Evolutionary conservation across 805 yeast species (phyloP).

Genomic region (Saccharomycopsis sp.): DNA sequence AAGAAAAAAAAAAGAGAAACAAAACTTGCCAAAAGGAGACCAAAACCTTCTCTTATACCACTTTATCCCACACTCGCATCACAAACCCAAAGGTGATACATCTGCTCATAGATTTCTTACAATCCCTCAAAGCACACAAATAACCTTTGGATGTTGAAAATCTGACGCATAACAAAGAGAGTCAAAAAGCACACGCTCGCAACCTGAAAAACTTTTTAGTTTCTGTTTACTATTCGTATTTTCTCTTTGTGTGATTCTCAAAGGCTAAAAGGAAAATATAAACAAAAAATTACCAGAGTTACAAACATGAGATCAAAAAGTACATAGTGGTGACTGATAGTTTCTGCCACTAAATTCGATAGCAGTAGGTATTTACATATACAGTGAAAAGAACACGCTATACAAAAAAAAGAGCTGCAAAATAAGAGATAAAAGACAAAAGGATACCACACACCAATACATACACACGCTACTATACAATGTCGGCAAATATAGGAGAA

Average conservation of each 20-base stretch:
- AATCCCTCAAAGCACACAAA: no score
- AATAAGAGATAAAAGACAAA: no score
- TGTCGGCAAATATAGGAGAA: constrained; percentile 42
- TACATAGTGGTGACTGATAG: no score
- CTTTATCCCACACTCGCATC: neutral
- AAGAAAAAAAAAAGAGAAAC: neutral
- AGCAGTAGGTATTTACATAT: no score
- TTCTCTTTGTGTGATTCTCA: no score
- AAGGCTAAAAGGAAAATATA: neutral
- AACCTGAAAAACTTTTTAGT: neutral
- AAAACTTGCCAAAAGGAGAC: neutral
- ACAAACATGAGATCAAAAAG: neutral
- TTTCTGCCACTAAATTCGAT: no score
- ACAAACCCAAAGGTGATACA: neutral
- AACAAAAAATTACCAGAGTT: neutral
- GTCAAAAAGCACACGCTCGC: neutral
- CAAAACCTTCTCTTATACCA: neutral
- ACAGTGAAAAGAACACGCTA: neutral
- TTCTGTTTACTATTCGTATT: neutral
- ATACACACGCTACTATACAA: no score
- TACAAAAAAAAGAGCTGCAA: neutral
- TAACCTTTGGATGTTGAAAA: neutral
- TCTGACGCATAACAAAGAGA: neutral
- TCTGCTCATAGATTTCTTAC: no score
- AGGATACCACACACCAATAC: no score